These are phyloP conservation scores for Guadua angustifolia DNA, from an alignment of 176 grass and related monocot species.

Conservation along the genomic window DNA sequence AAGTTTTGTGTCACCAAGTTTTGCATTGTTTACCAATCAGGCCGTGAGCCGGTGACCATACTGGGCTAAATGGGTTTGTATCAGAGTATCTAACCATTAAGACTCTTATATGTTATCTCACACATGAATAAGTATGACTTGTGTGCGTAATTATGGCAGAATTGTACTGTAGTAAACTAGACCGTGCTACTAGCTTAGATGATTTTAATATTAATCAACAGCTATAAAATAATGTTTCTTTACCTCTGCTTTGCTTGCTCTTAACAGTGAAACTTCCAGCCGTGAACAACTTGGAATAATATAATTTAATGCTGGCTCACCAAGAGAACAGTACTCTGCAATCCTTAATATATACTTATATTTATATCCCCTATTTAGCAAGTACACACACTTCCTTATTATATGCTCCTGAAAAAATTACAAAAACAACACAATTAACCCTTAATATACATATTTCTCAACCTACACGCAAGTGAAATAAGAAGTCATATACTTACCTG, in stretches of 20 bases:
- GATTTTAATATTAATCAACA: too few species aligned
- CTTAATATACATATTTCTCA: background rate
- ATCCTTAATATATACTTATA: too few species aligned
- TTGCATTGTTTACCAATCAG: too few species aligned
- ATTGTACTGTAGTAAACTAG: background rate
- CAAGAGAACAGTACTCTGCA: background rate
- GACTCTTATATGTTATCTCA: too few species aligned
- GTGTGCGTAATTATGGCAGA: background rate
- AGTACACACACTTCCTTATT: background rate
- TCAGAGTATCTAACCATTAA: too few species aligned
- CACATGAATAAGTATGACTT: background rate
- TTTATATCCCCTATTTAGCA: too few species aligned
- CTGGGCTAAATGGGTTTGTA: too few species aligned
- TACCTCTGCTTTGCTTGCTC: slow-evolving; percentile 15
- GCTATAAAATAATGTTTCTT: background rate
- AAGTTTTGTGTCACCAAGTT: too few species aligned
- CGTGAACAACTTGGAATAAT: background rate
- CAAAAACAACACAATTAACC: background rate
- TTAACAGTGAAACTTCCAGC: background rate
- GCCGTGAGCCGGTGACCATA: too few species aligned
- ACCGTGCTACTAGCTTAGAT: too few species aligned
- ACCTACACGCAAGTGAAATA: background rate
- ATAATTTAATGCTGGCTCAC: background rate
- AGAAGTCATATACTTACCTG: background rate
- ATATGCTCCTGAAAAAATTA: background rate